Percentiles rank a stretch among this genome's conserved stretches.
Evolutionary conservation across 495 filamentous ascomycete species (phyloP).

Genomic region (Aspergillus affinis): DNA sequence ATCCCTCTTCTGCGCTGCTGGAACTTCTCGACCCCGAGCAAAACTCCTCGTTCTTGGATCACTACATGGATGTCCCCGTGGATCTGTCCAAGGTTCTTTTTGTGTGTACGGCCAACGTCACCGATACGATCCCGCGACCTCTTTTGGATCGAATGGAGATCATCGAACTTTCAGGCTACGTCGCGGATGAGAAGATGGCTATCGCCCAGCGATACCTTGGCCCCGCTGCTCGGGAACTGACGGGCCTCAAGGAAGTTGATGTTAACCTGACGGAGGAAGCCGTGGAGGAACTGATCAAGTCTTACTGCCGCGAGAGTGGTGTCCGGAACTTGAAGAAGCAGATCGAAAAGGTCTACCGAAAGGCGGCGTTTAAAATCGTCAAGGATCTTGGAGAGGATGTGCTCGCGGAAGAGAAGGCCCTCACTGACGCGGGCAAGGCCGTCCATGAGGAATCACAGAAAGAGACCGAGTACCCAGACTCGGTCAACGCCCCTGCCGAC

Average conservation of each 20-base stretch:
- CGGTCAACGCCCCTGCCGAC: slow-evolving; percentile 55
- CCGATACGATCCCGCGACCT: slow-evolving; percentile 94
- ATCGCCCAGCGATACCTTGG: slow-evolving; percentile 93
- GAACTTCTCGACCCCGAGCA: slow-evolving; percentile 97
- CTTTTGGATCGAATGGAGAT: slow-evolving; percentile 97
- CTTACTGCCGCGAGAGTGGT: slow-evolving; percentile 94
- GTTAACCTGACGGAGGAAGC: slow-evolving; percentile 80
- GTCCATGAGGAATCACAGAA: slow-evolving; percentile 71
- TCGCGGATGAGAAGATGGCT: slow-evolving; percentile 98
- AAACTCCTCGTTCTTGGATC: slow-evolving; percentile 95
- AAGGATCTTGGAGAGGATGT: slow-evolving; percentile 89
- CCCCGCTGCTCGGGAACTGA: slow-evolving; percentile 85
- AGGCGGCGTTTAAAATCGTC: slow-evolving; percentile 95
- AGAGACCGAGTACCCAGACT: slow-evolving; percentile 51
- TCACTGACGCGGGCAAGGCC: slow-evolving; percentile 86
- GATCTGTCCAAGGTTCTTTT: slow-evolving; percentile 98
- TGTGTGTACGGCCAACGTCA: slow-evolving; percentile 99
- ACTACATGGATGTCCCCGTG: slow-evolving; percentile 98
- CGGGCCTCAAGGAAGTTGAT: slow-evolving; percentile 86
- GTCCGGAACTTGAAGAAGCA: slow-evolving; percentile 99
- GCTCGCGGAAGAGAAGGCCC: slow-evolving; percentile 74
- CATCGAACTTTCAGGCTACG: slow-evolving; percentile 95
- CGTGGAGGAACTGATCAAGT: slow-evolving; percentile 96
- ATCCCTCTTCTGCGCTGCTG: slow-evolving; percentile 90
- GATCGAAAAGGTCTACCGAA: slow-evolving; percentile 98